Base-by-base conservation (phyloP, 805 yeast genomes). In the Kodamaea kakaduensis region DNA sequence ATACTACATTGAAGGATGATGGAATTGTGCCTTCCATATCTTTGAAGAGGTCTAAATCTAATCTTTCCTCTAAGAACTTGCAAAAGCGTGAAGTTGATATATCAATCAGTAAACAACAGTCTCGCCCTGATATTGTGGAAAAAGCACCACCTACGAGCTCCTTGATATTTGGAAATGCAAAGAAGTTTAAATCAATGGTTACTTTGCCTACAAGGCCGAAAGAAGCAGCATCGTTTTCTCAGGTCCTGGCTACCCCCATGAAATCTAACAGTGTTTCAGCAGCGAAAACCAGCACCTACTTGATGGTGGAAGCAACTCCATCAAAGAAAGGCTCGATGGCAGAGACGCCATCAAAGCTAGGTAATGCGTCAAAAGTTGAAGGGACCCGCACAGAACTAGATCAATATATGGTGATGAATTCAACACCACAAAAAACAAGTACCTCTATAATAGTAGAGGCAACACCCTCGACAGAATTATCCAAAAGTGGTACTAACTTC, bases 31-130 rank as follows among this genome's bases (percentile, higher is more conserved):
- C 69, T 0, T 59, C 64, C 1, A 46, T 62, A 31, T 43, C 58
- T n/a, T 43, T 67, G 21, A 64, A 58, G 38, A 44, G 70, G 31
- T 63, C 71, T 3, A 64, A 61, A 37, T 67, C 73, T 0, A 64
- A 56, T 33, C 50, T 67, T 24, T 59, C 65, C 2, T 55, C 71
- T 1, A 64, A 59, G 27, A 56, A 60, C 37, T 43, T 67, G 32
- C 60, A 62, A 16, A 52, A 60, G 33, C 41, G 73, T 25, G 70
- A 65, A 44, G 69, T 67, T 14, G 72, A 67, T 30, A 53, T 67
- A 44, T 56, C 65, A 0, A 35, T 48, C 10, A 32, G 28, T 8
- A 35, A 35, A 16, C 38, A 21, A 18, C 34, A 32, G 4, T 7
- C 32, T 6, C 26, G 27, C 21, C 15, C 13, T 5, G 40, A 37